Evolutionary conservation across 2,329 filamentous ascomycete genomes (phyloP).

Genomic region (Rachicladosporium sp.): DNA sequence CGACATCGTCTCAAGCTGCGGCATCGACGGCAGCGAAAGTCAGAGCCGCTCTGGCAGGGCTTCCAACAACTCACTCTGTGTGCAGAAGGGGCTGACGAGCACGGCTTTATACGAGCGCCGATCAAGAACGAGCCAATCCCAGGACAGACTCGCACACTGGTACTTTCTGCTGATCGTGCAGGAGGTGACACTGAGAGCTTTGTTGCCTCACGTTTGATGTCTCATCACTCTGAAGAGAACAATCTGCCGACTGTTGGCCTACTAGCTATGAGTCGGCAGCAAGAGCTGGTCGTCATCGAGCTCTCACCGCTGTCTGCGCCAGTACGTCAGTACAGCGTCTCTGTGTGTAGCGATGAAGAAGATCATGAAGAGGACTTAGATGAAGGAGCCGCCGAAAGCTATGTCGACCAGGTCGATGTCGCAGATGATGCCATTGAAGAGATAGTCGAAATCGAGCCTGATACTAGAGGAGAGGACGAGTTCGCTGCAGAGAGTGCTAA

Average conservation of each 20-base stretch:
- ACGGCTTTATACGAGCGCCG: slow-evolving; percentile 8
- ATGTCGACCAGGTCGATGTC: slow-evolving; percentile 2
- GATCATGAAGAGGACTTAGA: slow-evolving; percentile 9
- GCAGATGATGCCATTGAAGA: slow-evolving; percentile 7
- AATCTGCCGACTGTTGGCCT: background rate
- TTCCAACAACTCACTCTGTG: slow-evolving; percentile 3
- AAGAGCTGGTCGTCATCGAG: slow-evolving; percentile 10
- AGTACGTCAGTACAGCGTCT: slow-evolving; percentile 10
- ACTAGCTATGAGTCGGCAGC: slow-evolving; percentile 6
- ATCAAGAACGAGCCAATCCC: background rate
- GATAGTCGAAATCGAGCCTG: slow-evolving; percentile 2
- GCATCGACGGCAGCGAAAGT: background rate
- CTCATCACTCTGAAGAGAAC: background rate
- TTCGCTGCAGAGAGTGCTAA: background rate
- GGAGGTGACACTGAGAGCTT: no score
- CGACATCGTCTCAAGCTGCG: background rate
- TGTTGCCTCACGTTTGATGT: background rate
- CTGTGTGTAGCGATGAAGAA: slow-evolving; percentile 8
- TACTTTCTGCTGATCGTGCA: no score
- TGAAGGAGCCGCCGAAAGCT: slow-evolving; percentile 6
- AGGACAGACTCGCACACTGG: no score
- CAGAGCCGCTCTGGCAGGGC: background rate
- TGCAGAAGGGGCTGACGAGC: slow-evolving; percentile 16
- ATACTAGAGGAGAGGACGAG: slow-evolving; percentile 2
- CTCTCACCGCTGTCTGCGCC: slow-evolving; percentile 18